Evolutionary conservation across 441 rosid genomes (phyloP), one percentile per base, ranked within the genome.

Genomic region (Populus hybrid): DNA sequence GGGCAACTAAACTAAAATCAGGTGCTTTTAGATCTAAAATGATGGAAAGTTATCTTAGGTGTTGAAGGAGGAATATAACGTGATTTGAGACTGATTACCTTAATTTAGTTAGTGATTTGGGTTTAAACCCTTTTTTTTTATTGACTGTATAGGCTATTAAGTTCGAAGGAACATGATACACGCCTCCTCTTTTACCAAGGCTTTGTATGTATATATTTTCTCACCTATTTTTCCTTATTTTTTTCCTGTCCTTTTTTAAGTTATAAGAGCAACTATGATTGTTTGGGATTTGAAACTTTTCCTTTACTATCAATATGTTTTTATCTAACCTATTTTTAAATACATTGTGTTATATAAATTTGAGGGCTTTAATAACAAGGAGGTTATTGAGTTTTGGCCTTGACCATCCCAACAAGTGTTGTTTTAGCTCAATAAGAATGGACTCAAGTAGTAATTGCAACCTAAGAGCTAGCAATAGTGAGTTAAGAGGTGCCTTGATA

Each of bases 401-500:
- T 9, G 46, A 73, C 68, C 61, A 42, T 34, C 79, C 82, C 32
- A 67, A 59, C 74, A 84, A 86, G 81, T 75, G 68, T 82, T 81
- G 77, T 34, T 23, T 75, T 35, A 80, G 81, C 74, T 82, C 85
- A 10, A 75, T 89, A 73, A 74, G 81, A 68, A 92, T 95, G 97
- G 93, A 80, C 75, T 76, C 9, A 64, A 82, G 30, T 35, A 42
- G 26, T 16, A 74, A 75, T 46, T 28, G 23, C 23, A 59, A 21
- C 36, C 42, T 77, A 36, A 80, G 46, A n/a, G 80, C 77, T 70
- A 80, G 77, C 9, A 71, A 40, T 12, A 73, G 18, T 61, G 83
- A 86, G 36, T 79, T 91, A 28, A 90, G 97, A 87, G 99, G 97
- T 78, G 95, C 98, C 34, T 84, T 91, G 80, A 84, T 95, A 70